A percentile compares a stretch with the other conserved stretches of the same genome.
These are phyloP conservation scores for Ascoidea tarda DNA, from an alignment of 805 yeast genomes.

Conservation along the genomic window DNA sequence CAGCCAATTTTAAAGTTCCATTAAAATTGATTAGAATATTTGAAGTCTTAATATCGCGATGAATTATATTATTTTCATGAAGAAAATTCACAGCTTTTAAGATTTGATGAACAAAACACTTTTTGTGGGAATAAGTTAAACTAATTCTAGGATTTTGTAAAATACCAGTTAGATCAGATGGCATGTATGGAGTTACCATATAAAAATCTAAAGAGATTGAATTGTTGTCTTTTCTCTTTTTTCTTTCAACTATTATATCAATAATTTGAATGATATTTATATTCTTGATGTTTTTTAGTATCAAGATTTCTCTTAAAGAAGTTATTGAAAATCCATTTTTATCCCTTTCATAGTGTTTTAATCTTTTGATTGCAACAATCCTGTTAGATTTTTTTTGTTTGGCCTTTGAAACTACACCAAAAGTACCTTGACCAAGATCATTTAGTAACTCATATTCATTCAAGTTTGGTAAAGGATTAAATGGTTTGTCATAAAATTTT, in stretches of 20 bases:
- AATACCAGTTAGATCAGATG: constrained; percentile 81
- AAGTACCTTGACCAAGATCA: constrained; percentile 72
- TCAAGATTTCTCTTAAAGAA: constrained; percentile 82
- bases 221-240: constrained; percentile 9
- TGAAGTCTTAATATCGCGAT: constrained; percentile 95
- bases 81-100: constrained; percentile 71
- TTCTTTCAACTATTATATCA: constrained; percentile 47
- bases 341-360: constrained; percentile 30
- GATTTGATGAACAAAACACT: constrained; percentile 70
- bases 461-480: constrained; percentile 9
- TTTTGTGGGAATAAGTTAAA: constrained; percentile 54
- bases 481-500: too few species aligned
- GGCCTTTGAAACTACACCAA: constrained; percentile 83
- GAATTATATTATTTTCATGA: constrained; percentile 49
- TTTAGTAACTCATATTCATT: constrained; percentile 18
- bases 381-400: constrained; percentile 32
- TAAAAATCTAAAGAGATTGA: constrained; percentile 29
- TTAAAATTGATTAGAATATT: constrained; percentile 66
- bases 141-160: constrained; percentile 62
- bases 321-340: constrained; percentile 72
- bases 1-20: constrained; percentile 83
- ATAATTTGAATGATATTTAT: constrained; percentile 60
- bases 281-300: constrained; percentile 58
- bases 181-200: constrained; percentile 88
- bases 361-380: constrained; percentile 77